phyloP scores from a whole-genome alignment of 2,329 filamentous ascomycete genomes.

The Colletotrichum orchidophilum region DNA sequence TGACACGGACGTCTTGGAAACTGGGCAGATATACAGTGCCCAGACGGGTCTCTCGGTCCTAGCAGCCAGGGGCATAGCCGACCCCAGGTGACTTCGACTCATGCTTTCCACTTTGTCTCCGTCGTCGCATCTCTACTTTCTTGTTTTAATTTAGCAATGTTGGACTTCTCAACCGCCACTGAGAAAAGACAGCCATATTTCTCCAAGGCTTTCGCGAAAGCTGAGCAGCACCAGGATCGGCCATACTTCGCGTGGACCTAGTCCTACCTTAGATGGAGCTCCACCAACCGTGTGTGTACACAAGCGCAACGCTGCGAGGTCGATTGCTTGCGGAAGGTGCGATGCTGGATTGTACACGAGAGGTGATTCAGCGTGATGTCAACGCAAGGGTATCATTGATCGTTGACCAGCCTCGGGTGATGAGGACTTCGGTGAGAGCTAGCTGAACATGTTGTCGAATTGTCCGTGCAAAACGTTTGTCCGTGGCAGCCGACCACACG shows the following conservation, averaged over 20 bases:
- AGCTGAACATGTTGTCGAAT: not conserved
- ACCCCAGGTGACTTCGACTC: not conserved
- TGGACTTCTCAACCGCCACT: not conserved
- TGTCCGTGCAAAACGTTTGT: slow-evolving; percentile 2
- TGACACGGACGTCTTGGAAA: not conserved
- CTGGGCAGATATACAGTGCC: not conserved
- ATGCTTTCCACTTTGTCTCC: not conserved
- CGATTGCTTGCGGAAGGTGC: not conserved
- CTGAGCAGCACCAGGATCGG: not conserved
- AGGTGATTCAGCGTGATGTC: not conserved
- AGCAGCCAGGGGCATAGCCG: not conserved
- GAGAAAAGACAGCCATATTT: not conserved
- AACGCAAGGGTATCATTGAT: not conserved
- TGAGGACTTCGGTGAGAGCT: not conserved
- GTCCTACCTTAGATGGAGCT: not conserved
- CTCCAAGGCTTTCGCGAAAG: not conserved
- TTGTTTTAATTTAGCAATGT: not conserved
- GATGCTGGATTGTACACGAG: not conserved
- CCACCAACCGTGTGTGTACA: not conserved
- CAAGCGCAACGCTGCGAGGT: not conserved
- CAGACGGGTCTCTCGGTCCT: slow-evolving; percentile 1
- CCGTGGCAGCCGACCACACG: slow-evolving; percentile 1
- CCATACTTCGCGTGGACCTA: not conserved
- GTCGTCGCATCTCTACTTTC: not conserved
- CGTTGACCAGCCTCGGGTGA: not conserved